Percentiles rank a stretch among this genome's conserved stretches.
Conservation (phyloP, 345 rosid species). For the Punica granatum region DNA sequence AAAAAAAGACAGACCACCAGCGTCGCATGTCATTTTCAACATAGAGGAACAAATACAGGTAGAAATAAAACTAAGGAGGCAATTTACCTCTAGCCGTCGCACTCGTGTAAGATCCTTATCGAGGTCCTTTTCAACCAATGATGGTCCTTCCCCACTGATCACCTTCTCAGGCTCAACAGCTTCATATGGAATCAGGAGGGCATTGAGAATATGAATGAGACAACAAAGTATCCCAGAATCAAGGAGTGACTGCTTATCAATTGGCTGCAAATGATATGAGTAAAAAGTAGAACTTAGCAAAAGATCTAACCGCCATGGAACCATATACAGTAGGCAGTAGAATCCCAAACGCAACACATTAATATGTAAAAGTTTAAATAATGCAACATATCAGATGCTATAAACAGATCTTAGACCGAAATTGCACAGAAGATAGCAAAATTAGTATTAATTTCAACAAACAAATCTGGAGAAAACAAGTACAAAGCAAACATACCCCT, state of each 20-base stretch:
- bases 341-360: background rate
- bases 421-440: background rate
- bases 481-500: slow-evolving; percentile 42
- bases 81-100: slow-evolving; percentile 76
- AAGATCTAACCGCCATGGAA: background rate
- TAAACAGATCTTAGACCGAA: background rate
- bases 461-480: background rate
- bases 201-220: slow-evolving; percentile 74
- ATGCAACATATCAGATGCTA: background rate
- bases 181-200: slow-evolving; percentile 60
- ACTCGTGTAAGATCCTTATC: slow-evolving; percentile 31
- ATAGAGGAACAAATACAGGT: background rate
- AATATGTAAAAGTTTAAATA: background rate
- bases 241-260: slow-evolving; percentile 92
- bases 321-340: background rate
- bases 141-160: slow-evolving; percentile 25
- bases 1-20: background rate
- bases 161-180: slow-evolving; percentile 23
- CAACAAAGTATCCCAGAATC: slow-evolving; percentile 99
- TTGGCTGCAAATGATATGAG: slow-evolving; percentile 54
- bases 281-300: slow-evolving; percentile 6
- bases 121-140: slow-evolving; percentile 32
- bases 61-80: background rate
- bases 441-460: background rate
- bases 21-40: background rate